Conservation (phyloP, 305 asterid species). For the Fraxinus albicans region DNA sequence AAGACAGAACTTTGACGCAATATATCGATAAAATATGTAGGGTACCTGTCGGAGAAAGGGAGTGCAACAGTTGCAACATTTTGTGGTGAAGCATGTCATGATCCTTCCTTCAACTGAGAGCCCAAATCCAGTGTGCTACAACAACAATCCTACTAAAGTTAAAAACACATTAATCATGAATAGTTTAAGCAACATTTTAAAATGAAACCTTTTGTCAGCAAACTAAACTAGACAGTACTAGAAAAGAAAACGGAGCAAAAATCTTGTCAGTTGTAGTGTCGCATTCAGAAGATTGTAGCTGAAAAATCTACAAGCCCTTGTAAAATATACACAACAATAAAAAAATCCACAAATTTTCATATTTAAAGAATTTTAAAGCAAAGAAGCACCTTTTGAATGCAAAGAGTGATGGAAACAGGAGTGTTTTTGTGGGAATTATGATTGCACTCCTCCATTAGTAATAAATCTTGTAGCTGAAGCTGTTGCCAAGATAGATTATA, state of each 20-base stretch:
- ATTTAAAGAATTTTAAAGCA: not conserved
- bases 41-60: constrained; percentile 67
- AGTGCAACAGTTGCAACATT: constrained; percentile 71
- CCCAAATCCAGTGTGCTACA: constrained; percentile 84
- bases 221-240: not conserved
- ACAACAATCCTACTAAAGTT: not conserved
- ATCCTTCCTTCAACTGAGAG: constrained; percentile 77
- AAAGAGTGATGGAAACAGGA: constrained; percentile 26
- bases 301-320: not conserved
- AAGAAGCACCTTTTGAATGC: not conserved
- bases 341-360: not conserved
- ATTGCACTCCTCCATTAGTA: not conserved
- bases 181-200: not conserved
- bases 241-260: not conserved
- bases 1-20: not conserved
- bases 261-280: not conserved
- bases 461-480: constrained; percentile 57
- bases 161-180: not conserved
- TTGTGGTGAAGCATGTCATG: constrained; percentile 54
- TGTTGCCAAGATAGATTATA: constrained; percentile 50
- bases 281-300: not conserved
- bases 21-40: not conserved
- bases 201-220: not conserved
- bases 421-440: constrained; percentile 38
- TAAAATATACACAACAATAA: not conserved